phyloP scores from a whole-genome alignment of 352 stramenopile genomes.

The Pythium scleroteichum region DNA sequence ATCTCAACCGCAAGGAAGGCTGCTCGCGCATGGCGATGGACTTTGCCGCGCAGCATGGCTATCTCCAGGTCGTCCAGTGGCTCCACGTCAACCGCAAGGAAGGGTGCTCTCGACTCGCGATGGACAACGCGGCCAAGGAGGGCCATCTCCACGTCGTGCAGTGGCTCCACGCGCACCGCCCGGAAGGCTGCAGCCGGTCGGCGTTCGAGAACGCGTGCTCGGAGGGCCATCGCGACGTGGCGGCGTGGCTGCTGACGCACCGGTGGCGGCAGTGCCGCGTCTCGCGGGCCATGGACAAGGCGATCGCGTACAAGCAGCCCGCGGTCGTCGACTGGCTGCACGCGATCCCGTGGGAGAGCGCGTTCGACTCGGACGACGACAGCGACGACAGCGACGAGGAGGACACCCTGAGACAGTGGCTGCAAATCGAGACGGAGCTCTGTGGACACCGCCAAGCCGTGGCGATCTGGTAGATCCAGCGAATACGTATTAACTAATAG shows the following conservation, averaged over 20 bases:
- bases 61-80: slow-evolving; percentile 64
- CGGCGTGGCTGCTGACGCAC: slow-evolving; percentile 55
- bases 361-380: slow-evolving; percentile 18
- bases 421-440: background rate
- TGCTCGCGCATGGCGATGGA: slow-evolving; percentile 67
- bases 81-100: slow-evolving; percentile 53
- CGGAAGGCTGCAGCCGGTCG: slow-evolving; percentile 69
- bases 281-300: slow-evolving; percentile 38
- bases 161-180: slow-evolving; percentile 52
- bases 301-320: slow-evolving; percentile 24
- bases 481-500: too few species aligned
- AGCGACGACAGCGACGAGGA: slow-evolving; percentile 26
- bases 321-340: slow-evolving; percentile 32
- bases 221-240: slow-evolving; percentile 49
- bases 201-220: slow-evolving; percentile 66
- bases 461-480: background rate
- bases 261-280: slow-evolving; percentile 41
- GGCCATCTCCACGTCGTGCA: slow-evolving; percentile 48
- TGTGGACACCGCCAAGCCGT: slow-evolving; percentile 1
- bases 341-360: slow-evolving; percentile 8
- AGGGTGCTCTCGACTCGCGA: slow-evolving; percentile 51
- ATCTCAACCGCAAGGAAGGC: slow-evolving; percentile 52
- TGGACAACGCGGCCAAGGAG: slow-evolving; percentile 56
- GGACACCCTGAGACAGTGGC: slow-evolving; percentile 4
- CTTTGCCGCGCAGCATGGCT: slow-evolving; percentile 56